A percentile compares a stretch with the other conserved stretches of the same genome.
Evolutionary conservation across 2,329 filamentous ascomycete genomes (phyloP).

Genomic region (Plectosphaerella cucumerina): DNA sequence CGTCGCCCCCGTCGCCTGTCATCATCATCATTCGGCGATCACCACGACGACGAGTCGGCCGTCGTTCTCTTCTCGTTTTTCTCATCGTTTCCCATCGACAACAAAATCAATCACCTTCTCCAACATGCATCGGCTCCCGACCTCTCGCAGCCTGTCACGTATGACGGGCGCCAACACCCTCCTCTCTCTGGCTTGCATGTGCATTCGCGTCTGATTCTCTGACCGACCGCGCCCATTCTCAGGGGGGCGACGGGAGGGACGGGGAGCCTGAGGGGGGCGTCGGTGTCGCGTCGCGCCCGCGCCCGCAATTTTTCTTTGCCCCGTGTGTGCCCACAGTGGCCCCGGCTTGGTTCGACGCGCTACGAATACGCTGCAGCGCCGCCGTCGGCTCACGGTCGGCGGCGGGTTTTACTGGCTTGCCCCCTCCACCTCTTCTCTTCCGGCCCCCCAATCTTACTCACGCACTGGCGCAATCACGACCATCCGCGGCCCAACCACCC

Average conservation of each 20-base stretch:
- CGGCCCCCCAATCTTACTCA: conserved; percentile 4
- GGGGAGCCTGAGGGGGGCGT: too few relatives aligned
- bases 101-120: neutral
- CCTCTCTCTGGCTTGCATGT: neutral
- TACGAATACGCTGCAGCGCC: neutral
- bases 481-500: conserved; percentile 6
- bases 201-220: neutral
- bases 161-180: neutral
- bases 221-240: too few relatives aligned
- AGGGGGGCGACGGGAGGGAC: too few relatives aligned
- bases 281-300: neutral
- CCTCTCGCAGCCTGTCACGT: neutral
- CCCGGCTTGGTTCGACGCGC: neutral
- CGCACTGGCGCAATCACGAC: neutral
- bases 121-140: neutral
- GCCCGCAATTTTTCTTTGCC: neutral
- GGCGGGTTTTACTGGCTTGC: neutral
- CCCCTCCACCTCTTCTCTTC: conserved; percentile 1
- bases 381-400: too few relatives aligned
- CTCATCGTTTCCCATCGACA: neutral
- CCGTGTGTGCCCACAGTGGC: neutral
- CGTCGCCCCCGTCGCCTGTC: neutral
- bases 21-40: neutral
- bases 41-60: neutral
- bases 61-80: neutral